Percentiles rank a stretch among this genome's conserved stretches.
Evolutionary conservation across 2,329 filamentous ascomycete genomes (phyloP).

Genomic region (Gnomoniopsis smithogilvyi): DNA sequence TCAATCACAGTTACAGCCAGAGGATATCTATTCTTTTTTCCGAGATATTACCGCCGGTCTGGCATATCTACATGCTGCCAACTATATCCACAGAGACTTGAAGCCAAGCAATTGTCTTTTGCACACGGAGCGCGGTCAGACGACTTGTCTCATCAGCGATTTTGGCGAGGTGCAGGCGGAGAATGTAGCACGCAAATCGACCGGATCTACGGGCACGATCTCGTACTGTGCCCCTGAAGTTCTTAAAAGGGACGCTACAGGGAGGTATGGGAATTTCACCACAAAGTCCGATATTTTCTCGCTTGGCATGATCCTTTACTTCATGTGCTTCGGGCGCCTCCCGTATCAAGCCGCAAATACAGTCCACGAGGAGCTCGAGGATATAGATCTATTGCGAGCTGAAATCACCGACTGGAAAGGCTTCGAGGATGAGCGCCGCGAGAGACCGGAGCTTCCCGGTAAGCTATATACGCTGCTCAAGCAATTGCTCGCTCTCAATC

Average conservation of each 20-base stretch:
- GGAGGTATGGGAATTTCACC: constrained; percentile 86
- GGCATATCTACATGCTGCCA: constrained; percentile 82
- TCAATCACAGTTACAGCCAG: constrained; percentile 59
- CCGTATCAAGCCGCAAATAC: constrained; percentile 83
- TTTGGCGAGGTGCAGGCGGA: constrained; percentile 95
- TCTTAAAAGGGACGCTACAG: constrained; percentile 63
- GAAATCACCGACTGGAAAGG: constrained; percentile 89
- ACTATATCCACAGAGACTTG: constrained; percentile 93
- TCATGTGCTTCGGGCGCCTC: constrained; percentile 89
- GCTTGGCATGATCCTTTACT: constrained; percentile 96
- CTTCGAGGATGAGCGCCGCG: constrained; percentile 72
- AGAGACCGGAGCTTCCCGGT: constrained; percentile 78
- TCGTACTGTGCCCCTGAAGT: constrained; percentile 98
- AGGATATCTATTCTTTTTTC: constrained; percentile 96
- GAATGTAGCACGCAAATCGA: constrained; percentile 78
- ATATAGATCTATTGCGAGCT: constrained; percentile 76
- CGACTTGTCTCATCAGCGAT: constrained; percentile 86
- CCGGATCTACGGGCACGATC: constrained; percentile 91
- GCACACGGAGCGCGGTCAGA: constrained; percentile 65
- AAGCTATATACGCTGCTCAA: constrained; percentile 84
- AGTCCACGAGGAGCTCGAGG: constrained; percentile 87
- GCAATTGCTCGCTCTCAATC: constrained; percentile 73
- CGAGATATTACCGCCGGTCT: constrained; percentile 91
- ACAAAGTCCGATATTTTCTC: constrained; percentile 99
- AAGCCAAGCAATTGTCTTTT: constrained; percentile 95